phyloP scores from a whole-genome alignment of 78 protist genomes.

The Dictyostelium citrinum region DNA sequence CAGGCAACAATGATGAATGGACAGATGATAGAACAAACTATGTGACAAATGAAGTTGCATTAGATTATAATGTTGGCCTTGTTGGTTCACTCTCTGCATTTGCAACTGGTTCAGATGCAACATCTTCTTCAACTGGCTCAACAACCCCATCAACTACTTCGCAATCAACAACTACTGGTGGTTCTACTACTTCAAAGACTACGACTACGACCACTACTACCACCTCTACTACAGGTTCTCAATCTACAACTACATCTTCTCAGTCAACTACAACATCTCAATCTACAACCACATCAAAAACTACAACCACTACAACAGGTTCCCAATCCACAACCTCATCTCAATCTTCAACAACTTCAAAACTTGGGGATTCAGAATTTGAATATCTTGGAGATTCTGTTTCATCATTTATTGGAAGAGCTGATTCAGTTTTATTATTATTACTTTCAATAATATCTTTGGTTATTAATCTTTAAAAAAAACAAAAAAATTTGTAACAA shows the following conservation, averaged over 20 bases:
- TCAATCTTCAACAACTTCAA: background rate
- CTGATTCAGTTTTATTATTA: no score
- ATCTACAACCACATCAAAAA: background rate
- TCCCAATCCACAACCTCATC: background rate
- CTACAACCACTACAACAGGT: background rate
- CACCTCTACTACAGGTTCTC: background rate
- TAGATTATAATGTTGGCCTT: constrained; percentile 33
- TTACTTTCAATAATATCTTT: no score
- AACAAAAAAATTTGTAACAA: no score
- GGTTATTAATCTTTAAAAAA: no score
- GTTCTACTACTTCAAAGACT: background rate
- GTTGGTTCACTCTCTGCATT: constrained; percentile 16
- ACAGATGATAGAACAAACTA: background rate
- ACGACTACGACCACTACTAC: background rate
- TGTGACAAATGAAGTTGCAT: background rate
- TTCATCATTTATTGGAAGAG: background rate
- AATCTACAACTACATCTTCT: background rate
- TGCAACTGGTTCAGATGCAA: background rate
- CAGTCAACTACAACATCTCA: background rate
- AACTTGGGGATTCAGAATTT: background rate
- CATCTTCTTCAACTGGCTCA: background rate
- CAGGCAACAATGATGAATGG: background rate
- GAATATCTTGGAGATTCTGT: background rate
- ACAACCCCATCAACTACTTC: background rate
- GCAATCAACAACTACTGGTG: background rate